Base-by-base conservation (phyloP, 2,329 filamentous ascomycete genomes). In the Dactylonectria macrodidyma region DNA sequence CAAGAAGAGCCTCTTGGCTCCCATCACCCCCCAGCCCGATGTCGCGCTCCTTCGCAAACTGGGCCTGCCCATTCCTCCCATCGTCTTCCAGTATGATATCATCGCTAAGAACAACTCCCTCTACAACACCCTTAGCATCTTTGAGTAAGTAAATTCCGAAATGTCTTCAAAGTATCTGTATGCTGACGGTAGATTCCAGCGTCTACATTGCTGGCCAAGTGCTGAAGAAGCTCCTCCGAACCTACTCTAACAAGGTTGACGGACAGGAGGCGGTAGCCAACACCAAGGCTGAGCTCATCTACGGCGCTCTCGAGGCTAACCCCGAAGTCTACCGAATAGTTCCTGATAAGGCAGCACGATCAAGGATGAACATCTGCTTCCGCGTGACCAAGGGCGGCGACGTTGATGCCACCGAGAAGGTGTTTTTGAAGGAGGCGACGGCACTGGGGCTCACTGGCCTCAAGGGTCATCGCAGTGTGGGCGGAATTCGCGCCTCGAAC, bases 301-400 rank as follows among this genome's bases (percentile, higher is more conserved):
- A 99, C 78, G 84, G 81, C 1, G 90, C 90, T 1, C 86, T 98
- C 8, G 95, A 98, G 73, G 89, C 88, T 51, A 86, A 93, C 74
- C 88, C 93, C 0, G 84, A 90, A 0, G 82, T 92, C n/a, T 98
- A 97, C 83, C 86, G 84, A 66, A 80, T 98, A 36, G 90, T 98
- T 0, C 94, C 95, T 0, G 88, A 92, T 73, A 93, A 92, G 82
- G 84, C 84, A 24, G 92, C 88, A 3, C 92, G 95, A 64, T 97
- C 93, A 75, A 87, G 94, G 62, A 97, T 98, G 93, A 98, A 98
- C 82, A 93, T 98, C 66, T 98, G 95, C 86, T 98, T 98, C 87
- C 86, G 95, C 16, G 87, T 97, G 19, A 85, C 74, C 71, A 85
- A 84, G 79, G 80, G 85, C 55, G 88, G 86, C 51, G 89, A 91